Percentiles rank a stretch among this genome's conserved stretches.
phyloP scores from a whole-genome alignment of 192 early-diverging fungal genomes.

The Thamnidium elegans region DNA sequence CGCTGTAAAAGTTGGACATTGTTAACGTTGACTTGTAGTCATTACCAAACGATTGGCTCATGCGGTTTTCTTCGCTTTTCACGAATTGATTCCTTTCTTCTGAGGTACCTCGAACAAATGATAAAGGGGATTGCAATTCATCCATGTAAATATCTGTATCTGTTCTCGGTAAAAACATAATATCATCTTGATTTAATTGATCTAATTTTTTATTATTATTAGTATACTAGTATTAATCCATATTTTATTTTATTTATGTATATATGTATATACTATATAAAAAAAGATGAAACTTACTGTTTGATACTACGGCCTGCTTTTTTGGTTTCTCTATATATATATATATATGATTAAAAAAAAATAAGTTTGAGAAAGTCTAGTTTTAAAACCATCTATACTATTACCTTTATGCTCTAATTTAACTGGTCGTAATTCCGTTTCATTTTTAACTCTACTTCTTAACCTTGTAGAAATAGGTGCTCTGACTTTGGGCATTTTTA shows the following conservation, averaged over 20 bases:
- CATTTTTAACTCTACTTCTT: constrained; percentile 3
- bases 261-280: background rate
- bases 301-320: background rate
- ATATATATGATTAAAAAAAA: background rate
- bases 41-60: background rate
- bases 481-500: constrained; percentile 10
- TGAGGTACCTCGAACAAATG: constrained; percentile 3
- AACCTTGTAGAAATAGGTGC: constrained; percentile 11
- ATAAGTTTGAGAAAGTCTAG: background rate
- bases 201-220: background rate
- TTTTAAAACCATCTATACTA: background rate
- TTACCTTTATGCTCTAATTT: background rate
- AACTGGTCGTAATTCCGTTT: background rate
- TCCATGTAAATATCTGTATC: constrained; percentile 17
- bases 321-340: background rate
- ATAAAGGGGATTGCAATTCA: constrained; percentile 3
- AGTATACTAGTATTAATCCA: no score
- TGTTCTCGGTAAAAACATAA: constrained; percentile 5
- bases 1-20: constrained; percentile 3
- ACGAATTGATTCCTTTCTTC: background rate
- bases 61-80: background rate
- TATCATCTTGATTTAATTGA: background rate
- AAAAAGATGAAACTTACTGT: background rate
- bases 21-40: constrained; percentile 3
- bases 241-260: no score